Evolutionary conservation across 768 basidiomycete species (phyloP), one percentile per base, ranked within the genome.

Genomic region (Lentinus brumalis): DNA sequence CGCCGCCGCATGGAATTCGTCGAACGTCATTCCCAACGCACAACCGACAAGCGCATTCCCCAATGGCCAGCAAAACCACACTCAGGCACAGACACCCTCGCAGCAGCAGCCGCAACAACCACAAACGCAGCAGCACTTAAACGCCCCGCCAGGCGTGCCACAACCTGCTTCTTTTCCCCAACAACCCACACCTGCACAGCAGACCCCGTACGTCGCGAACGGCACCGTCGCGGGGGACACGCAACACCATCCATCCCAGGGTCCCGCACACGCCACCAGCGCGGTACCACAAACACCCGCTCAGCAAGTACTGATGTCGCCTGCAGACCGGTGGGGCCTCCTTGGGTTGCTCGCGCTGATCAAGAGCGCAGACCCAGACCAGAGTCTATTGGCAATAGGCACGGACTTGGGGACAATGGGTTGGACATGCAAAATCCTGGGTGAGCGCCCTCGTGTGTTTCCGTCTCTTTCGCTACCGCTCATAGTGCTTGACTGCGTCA

Each of bases 281-380:
- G 74, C 69, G 41, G 67, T 75, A 60, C 89, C 92, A 61, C 90
- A 92, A 72, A 93, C 92, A 46, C 94, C 96, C 2, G 93, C 94
- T 47, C 92, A 97, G 72, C 96, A 98, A 75, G 86, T 98, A 15
- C 83, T 97, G 44, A 86, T 92, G 66, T 91, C 88, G 63, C 93
- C 96, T 2, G 96, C 96, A 42, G 96, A 98, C 75, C 84, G 94
- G 70, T 98, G 95, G 94, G 96, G 96, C 4, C 79, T 98, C 15
- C 72, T 95, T 50, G 93, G 91, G 15, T 77, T 98, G 56, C 78
- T 98, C 59, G 86, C 90, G 49, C 84, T 92, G 80, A 91, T 96
- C 74, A 92, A 92, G 79, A 91, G 84, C 64, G 87, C 90, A 49
- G 92, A 95, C 70, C 79, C 87, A 53, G 94, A 96, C 76, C 84